Evolutionary conservation across 2,329 filamentous ascomycete genomes (phyloP).

Genomic region (Apiospora koreana): DNA sequence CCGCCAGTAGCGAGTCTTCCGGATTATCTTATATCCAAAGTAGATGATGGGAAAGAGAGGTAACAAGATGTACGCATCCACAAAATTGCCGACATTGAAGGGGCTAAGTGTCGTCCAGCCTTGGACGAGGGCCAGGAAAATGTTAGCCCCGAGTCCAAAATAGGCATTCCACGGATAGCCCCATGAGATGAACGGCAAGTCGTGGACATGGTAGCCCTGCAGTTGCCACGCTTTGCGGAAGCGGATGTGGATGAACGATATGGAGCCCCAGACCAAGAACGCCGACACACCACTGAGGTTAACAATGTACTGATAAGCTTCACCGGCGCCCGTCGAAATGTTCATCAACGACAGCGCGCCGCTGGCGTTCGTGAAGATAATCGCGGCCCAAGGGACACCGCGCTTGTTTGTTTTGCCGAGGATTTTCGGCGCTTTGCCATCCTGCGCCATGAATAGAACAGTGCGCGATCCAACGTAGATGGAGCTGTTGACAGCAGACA

Average conservation of each 20-base stretch:
- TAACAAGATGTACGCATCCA: conserved; percentile 64
- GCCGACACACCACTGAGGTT: conserved; percentile 70
- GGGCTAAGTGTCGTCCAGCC: conserved; percentile 62
- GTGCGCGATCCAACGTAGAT: conserved; percentile 79
- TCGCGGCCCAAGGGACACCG: conserved; percentile 61
- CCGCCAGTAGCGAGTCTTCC: conserved; percentile 52
- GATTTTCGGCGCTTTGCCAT: conserved; percentile 69
- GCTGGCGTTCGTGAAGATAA: conserved; percentile 70
- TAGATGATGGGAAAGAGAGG: conserved; percentile 62
- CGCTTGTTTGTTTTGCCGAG: conserved; percentile 67
- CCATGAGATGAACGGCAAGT: conserved; percentile 57
- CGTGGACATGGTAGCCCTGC: conserved; percentile 56
- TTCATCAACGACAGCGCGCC: conserved; percentile 78
- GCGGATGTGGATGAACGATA: conserved; percentile 70
- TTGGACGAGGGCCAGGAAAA: conserved; percentile 61
- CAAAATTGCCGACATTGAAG: conserved; percentile 59
- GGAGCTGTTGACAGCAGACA: conserved; percentile 72
- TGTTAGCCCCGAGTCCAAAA: conserved; percentile 57
- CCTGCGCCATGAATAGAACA: conserved; percentile 74
- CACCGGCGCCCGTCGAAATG: conserved; percentile 63
- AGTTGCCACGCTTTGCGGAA: conserved; percentile 65
- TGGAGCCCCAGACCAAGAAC: conserved; percentile 71
- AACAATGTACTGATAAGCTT: conserved; percentile 69
- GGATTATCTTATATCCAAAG: conserved; percentile 53
- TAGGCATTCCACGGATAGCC: conserved; percentile 61